phyloP scores from a whole-genome alignment of 257 asterid genomes.

The Primulina tabacum region DNA sequence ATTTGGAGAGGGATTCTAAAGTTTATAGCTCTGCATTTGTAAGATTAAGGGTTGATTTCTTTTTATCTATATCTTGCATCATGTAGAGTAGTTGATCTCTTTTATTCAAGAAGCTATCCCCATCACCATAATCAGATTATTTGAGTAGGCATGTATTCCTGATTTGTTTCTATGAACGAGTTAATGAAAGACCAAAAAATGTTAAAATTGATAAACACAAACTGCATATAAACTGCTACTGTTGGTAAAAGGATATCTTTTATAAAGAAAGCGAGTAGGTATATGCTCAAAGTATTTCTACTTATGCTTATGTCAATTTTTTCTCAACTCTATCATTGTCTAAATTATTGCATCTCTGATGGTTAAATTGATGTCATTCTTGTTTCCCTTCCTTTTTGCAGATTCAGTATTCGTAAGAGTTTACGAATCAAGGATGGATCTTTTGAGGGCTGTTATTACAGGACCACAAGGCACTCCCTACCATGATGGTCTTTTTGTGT shows the following conservation, averaged over 20 bases:
- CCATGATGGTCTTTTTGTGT: slow-evolving; percentile 59
- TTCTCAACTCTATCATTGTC: background rate
- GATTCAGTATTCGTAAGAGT: slow-evolving; percentile 52
- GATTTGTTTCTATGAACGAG: background rate
- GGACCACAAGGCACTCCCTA: slow-evolving; percentile 65
- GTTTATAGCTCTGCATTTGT: background rate
- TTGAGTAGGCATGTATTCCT: background rate
- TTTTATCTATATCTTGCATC: background rate
- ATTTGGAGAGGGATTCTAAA: background rate
- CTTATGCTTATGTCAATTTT: background rate
- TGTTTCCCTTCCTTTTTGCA: slow-evolving; percentile 17
- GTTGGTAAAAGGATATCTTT: background rate
- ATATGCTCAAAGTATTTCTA: no score
- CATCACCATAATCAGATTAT: background rate
- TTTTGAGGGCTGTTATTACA: slow-evolving; percentile 51
- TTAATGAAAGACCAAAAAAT: background rate
- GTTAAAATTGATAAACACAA: no score
- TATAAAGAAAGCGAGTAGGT: background rate
- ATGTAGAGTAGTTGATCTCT: background rate
- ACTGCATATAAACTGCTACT: background rate
- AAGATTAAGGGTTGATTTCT: background rate
- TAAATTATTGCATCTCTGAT: background rate
- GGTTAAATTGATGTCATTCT: background rate
- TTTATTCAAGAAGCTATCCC: background rate
- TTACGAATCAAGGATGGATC: slow-evolving; percentile 57